Conservation (phyloP, 2,329 filamentous ascomycete species). For the Botrytis pseudocinerea region DNA sequence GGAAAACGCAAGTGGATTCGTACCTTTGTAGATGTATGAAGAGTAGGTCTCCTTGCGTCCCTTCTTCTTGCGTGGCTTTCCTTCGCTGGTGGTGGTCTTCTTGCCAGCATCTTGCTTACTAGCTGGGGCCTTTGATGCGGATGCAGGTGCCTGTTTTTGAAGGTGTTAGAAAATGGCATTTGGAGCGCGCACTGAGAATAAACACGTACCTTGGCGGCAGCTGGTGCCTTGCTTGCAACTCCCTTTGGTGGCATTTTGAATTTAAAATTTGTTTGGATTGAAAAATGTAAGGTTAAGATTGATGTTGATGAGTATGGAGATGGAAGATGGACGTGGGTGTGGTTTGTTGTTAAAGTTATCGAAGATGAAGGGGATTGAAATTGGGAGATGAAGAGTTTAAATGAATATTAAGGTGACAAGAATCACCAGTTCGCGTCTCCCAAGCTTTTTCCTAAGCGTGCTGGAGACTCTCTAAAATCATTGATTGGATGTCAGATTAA, state of each 20-base stretch:
- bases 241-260: slow-evolving; percentile 94
- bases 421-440: too few species aligned
- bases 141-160: slow-evolving; percentile 14
- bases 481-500: neutral
- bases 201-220: slow-evolving; percentile 59
- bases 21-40: slow-evolving; percentile 99
- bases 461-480: slow-evolving; percentile 1
- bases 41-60: slow-evolving; percentile 99
- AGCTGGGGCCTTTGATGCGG: slow-evolving; percentile 78
- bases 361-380: neutral
- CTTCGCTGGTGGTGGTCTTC: slow-evolving; percentile 84
- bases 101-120: slow-evolving; percentile 85
- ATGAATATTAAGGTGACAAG: neutral
- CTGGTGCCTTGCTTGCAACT: slow-evolving; percentile 80
- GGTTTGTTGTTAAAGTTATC: slow-evolving; percentile 15
- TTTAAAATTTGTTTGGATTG: slow-evolving; percentile 33
- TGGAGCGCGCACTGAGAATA: neutral
- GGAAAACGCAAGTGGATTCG: slow-evolving; percentile 42
- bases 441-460: neutral
- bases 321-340: neutral
- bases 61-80: slow-evolving; percentile 99
- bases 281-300: slow-evolving; percentile 37
- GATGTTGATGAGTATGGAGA: slow-evolving; percentile 3
- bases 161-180: neutral
- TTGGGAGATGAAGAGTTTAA: slow-evolving; percentile 16